phyloP scores from a whole-genome alignment of 2,329 filamentous ascomycete genomes.

The Arachnomyces sp. region DNA sequence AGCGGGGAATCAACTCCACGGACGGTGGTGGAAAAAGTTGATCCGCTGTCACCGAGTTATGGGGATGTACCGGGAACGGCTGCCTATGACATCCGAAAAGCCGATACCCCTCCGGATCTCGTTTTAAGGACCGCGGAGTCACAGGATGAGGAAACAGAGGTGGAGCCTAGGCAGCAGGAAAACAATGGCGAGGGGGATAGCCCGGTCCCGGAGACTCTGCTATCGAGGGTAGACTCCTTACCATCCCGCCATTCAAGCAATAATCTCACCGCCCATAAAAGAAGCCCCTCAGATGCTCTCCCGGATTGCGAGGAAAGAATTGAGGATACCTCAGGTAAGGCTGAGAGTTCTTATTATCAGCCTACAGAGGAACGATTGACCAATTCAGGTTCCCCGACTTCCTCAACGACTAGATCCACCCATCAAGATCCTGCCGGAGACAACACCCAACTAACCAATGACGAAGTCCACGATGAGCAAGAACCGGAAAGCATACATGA shows the following conservation, averaged over 20 bases:
- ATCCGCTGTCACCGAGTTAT: conserved; percentile 48
- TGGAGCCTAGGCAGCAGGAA: conserved; percentile 16
- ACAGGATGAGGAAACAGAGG: conserved; percentile 18
- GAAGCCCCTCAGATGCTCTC: conserved; percentile 34
- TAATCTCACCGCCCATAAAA: conserved; percentile 26
- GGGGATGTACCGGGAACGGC: conserved; percentile 56
- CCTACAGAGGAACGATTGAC: conserved; percentile 52
- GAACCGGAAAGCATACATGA: conserved; percentile 40
- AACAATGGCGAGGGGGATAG: conserved; percentile 4
- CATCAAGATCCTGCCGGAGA: conserved; percentile 34
- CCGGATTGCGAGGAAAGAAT: conserved; percentile 37
- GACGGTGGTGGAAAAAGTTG: conserved; percentile 56
- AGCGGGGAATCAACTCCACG: conserved; percentile 49
- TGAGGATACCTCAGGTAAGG: conserved; percentile 52
- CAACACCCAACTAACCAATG: conserved; percentile 21
- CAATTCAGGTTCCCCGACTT: conserved; percentile 52
- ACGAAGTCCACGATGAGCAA: conserved; percentile 54
- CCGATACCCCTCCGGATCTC: conserved; percentile 54
- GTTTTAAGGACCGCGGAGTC: conserved; percentile 43
- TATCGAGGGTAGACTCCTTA: conserved; percentile 34
- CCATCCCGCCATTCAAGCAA: neutral
- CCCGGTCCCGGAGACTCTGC: conserved; percentile 36
- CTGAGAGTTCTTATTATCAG: conserved; percentile 15
- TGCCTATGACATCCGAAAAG: conserved; percentile 49
- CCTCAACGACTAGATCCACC: conserved; percentile 43